Conservation (phyloP, 2,329 filamentous ascomycete species). For the Aspergillus udagawae region DNA sequence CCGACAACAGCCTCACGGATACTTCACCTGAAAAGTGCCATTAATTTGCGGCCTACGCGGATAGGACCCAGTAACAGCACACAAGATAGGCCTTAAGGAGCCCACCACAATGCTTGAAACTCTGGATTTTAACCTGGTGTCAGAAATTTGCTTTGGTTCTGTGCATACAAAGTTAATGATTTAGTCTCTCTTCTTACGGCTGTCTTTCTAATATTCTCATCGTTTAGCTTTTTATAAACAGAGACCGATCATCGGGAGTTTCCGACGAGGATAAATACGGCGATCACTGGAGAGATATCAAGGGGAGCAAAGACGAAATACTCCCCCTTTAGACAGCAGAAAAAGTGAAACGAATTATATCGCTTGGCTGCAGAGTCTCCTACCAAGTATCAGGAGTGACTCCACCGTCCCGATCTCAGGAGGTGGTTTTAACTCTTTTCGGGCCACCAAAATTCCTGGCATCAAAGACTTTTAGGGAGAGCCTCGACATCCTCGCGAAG, state of each 20-base stretch:
- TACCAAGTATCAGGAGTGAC: not conserved
- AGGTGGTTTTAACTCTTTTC: not conserved
- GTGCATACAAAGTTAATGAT: not conserved
- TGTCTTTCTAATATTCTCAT: not conserved
- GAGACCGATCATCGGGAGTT: not conserved
- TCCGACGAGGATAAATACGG: not conserved
- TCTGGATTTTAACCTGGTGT: conserved; percentile 3
- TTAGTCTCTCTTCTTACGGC: not conserved
- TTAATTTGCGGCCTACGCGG: conserved; percentile 1
- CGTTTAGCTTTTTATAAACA: not conserved
- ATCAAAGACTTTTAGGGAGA: not conserved
- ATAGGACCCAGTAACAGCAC: conserved; percentile 3
- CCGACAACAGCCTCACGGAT: conserved; percentile 1
- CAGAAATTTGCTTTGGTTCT: conserved; percentile 3
- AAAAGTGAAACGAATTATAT: not conserved
- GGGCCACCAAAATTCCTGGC: not conserved
- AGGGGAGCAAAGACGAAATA: not conserved
- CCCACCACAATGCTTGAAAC: not conserved
- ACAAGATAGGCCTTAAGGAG: not conserved
- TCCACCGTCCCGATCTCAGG: not conserved
- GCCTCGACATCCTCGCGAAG: not conserved
- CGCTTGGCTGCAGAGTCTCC: not conserved
- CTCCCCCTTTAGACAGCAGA: not conserved
- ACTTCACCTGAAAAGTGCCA: conserved; percentile 1
- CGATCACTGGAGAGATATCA: not conserved